Evolutionary conservation across 2,329 filamentous ascomycete genomes (phyloP).

Genomic region (Microcyclospora tardicrescens): DNA sequence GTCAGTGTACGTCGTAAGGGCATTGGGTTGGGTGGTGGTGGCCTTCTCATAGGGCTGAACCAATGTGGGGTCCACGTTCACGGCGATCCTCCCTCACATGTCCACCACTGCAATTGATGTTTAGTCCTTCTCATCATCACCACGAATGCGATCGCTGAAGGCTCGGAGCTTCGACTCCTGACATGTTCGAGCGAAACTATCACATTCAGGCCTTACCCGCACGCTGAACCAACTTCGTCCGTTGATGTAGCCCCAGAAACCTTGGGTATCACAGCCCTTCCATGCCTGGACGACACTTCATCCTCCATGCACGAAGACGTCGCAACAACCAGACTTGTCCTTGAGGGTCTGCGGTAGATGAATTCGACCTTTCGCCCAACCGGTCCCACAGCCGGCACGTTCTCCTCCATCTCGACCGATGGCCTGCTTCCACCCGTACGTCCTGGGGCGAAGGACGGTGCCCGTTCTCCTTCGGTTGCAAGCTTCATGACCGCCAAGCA

Average conservation of each 20-base stretch:
- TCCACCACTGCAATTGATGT: neutral
- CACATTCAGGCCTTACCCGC: no score
- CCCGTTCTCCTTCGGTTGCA: conserved; percentile 40
- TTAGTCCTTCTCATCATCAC: conserved; percentile 1
- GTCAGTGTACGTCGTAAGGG: no score
- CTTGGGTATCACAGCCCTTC: no score
- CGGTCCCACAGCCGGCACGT: conserved; percentile 15
- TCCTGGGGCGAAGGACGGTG: conserved; percentile 35
- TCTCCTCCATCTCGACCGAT: conserved; percentile 16
- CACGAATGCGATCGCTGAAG: no score
- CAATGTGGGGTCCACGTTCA: no score
- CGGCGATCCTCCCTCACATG: neutral
- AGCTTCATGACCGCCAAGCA: conserved; percentile 42
- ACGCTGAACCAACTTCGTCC: no score
- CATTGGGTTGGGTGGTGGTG: no score
- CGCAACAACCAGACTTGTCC: conserved; percentile 3
- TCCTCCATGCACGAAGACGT: conserved; percentile 17
- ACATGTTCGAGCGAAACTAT: no score
- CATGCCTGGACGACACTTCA: conserved; percentile 1
- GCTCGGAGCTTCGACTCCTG: no score
- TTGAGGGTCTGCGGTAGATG: conserved; percentile 20
- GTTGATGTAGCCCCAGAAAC: no score
- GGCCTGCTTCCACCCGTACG: conserved; percentile 27
- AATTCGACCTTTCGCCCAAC: conserved; percentile 20
- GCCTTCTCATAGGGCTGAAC: no score